Evolutionary conservation across 257 asterid genomes (phyloP), one percentile per base, ranked within the genome.

Genomic region (Nicotiana undulata): DNA sequence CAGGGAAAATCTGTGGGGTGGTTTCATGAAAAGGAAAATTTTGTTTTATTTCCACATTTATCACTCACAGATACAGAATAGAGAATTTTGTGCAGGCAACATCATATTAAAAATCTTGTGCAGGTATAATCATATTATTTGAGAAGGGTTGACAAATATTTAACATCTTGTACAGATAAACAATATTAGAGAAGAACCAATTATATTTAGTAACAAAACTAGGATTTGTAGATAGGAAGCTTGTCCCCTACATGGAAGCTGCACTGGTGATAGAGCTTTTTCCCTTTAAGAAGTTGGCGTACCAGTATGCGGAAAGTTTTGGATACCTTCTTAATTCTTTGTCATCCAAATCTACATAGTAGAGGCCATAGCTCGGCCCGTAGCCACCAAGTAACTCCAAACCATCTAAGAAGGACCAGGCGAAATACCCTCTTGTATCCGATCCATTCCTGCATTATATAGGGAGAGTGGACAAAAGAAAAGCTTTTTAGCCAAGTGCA

Each of bases 381-480:
- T 83, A 90, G 7, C 90, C 90, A 37, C 20, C 75, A 79, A 92
- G 51, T 58, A 92, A 7, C 85, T 92, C 95, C 20, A 90, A 80
- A 55, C 92, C 88, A 34, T 92, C 97, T 52, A 90, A 81, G 86
- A 92, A 88, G 18, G 88, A 44, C 97, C 97, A 92, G 2, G 5
- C 63, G n/a, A 88, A 85, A 84, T 90, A 92, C n/a, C 93, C 95
- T 81, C 80, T 83, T 5, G 80, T 74, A 83, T 89, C 80, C 6
- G 92, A 84, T 56, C 93, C 97, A 40, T 90, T 87, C 85, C 97
- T 92, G 58, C 77, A 70, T 70, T 12, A 44, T n/a, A 29, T 26
- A 22, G 0, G n/a, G 31, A 1, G 52, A 17, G 22, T 53, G 59
- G 7, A 53, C n/a, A 53, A 16, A 4, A 53, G 46, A 16, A 16